A percentile compares a stretch with the other conserved stretches of the same genome.
Evolutionary conservation across 768 basidiomycete species (phyloP).

Genomic region (Dacryopinax primogenitus): DNA sequence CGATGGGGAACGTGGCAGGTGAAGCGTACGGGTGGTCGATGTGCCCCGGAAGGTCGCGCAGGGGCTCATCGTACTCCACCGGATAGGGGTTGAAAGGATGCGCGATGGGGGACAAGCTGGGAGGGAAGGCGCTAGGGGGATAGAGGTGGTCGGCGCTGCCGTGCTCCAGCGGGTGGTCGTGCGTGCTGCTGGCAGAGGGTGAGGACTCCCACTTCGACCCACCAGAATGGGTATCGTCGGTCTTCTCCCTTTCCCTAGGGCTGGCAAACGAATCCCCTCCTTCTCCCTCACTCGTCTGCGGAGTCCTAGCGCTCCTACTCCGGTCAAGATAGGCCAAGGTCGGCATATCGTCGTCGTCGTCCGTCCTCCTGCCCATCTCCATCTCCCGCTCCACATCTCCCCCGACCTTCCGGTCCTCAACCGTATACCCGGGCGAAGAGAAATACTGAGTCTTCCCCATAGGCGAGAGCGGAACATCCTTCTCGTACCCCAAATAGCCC

Average conservation of each 20-base stretch:
- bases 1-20: not conserved
- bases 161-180: not conserved
- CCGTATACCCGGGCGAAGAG: too few relatives aligned
- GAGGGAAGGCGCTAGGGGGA: not conserved
- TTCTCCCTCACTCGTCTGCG: not conserved
- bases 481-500: not conserved
- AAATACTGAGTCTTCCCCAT: too few relatives aligned
- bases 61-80: not conserved
- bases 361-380: not conserved
- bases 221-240: too few relatives aligned
- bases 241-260: not conserved
- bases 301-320: too few relatives aligned
- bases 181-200: not conserved
- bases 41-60: not conserved
- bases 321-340: not conserved
- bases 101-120: not conserved
- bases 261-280: not conserved
- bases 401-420: not conserved
- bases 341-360: not conserved
- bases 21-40: not conserved
- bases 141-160: not conserved
- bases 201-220: constrained; percentile 4
- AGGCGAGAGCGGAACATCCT: not conserved
- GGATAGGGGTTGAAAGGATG: constrained; percentile 5
- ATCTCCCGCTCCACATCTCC: not conserved